Evolutionary conservation across 495 filamentous ascomycete species (phyloP), one percentile per base, ranked within the genome.

Genomic region (Lindgomyces ingoldianus): DNA sequence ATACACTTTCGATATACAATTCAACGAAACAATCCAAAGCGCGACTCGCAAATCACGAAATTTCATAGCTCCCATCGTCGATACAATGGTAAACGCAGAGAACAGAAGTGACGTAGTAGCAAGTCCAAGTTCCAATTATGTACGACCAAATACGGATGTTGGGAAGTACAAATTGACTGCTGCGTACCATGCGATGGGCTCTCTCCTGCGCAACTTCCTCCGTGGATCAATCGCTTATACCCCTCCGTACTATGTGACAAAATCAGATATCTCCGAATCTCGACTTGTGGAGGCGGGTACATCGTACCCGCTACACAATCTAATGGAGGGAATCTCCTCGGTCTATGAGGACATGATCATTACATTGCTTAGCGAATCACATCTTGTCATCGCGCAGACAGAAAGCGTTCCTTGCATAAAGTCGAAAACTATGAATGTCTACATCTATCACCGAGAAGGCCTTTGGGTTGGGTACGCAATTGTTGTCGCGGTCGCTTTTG

Each of bases 381-480:
- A 68, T 62, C 64, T 79, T 1, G 71, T 74, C 4, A 57, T 78
- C 22, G 68, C 72, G 19, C 30, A 57, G 6, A 66, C 55, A 16
- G 27, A 26, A 4, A 14, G 0, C 0, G 70, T 73, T 2, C 27
- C 42, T 0, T 79, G 77, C 60, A 19, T 12, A 1, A 70, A 69
- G 56, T 58, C 57, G 0, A 62, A 70, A 22, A 69, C 48, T 21
- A 54, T 71, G 25, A 76, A 74, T 63, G 69, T 71, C 24, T 79
- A 69, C 50, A 50, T 52, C 0, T 79, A 79, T 58, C 56, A 72
- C 12, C 36, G 57, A 2, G 42, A 52, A 21, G 62, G 68, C 33
- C 69, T 79, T 1, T 79, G 77, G 77, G 45, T 75, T 16, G 76
- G 77, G 6, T 79, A 79, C 36, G 72, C 75, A 0, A 65, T 77